Conservation (phyloP, 257 asterid species). For the Scutellaria minor region DNA sequence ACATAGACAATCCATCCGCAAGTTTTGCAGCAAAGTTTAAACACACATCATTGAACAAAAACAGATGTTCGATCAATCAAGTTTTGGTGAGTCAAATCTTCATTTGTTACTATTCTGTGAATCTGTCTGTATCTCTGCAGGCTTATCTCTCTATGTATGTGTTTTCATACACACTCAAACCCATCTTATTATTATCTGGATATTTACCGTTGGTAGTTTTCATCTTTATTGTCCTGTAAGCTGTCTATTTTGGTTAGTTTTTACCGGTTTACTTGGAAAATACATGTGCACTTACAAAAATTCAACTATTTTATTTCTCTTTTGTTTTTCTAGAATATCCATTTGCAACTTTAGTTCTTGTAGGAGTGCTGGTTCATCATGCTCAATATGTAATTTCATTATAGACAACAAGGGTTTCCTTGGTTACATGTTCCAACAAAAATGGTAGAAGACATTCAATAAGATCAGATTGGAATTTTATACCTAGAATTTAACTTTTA, state of each 20-base stretch:
- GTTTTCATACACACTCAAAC: neutral
- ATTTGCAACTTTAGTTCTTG: constrained; percentile 22
- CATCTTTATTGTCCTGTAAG: neutral
- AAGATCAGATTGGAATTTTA: constrained; percentile 19
- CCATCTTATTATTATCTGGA: neutral
- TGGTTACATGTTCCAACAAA: constrained; percentile 2
- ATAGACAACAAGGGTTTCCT: constrained; percentile 2
- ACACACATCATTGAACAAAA: constrained; percentile 95
- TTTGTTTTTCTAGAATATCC: constrained; percentile 8
- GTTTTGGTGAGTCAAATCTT: constrained; percentile 73
- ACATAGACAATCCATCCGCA: constrained; percentile 89
- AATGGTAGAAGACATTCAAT: neutral
- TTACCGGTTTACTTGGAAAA: too few relatives aligned
- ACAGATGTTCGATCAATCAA: constrained; percentile 89
- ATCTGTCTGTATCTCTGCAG: constrained; percentile 11
- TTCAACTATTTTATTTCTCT: constrained; percentile 2
- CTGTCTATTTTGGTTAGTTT: too few relatives aligned
- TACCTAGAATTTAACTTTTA: constrained; percentile 16
- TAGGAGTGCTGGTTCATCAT: constrained; percentile 19
- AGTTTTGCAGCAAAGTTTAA: constrained; percentile 98
- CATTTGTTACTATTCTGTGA: constrained; percentile 28
- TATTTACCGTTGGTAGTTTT: neutral
- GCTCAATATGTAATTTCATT: neutral
- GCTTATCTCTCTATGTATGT: constrained; percentile 21
- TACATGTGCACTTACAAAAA: neutral